Conservation (phyloP, 129 eudicot genomes). For the Calendula officinalis region DNA sequence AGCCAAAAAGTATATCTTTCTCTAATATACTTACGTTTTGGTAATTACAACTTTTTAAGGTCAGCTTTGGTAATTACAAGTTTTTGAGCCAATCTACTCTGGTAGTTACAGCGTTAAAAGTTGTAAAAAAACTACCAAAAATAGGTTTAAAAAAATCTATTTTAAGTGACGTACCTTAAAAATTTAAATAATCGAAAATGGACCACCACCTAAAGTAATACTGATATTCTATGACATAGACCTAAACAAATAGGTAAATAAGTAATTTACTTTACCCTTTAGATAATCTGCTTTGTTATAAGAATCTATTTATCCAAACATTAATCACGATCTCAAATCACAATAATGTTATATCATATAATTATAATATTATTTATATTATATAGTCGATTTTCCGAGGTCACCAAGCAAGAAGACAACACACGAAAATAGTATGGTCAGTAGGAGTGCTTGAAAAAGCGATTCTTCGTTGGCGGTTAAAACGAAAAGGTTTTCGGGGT, state of each 20-base stretch:
- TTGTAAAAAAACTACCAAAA: too few relatives aligned
- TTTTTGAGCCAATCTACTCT: too few relatives aligned
- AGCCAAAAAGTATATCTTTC: too few relatives aligned
- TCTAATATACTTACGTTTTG: too few relatives aligned
- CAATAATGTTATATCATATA: neutral
- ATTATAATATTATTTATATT: slow-evolving; percentile 1
- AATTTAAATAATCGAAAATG: too few relatives aligned
- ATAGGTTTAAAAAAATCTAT: too few relatives aligned
- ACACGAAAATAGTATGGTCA: slow-evolving; percentile 78
- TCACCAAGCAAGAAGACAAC: slow-evolving; percentile 72
- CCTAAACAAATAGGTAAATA: neutral
- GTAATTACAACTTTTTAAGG: too few relatives aligned
- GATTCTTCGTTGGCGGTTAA: slow-evolving; percentile 81
- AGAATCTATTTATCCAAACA: neutral
- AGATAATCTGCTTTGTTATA: neutral
- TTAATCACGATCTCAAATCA: neutral
- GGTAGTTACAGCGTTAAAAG: too few relatives aligned
- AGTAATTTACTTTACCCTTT: neutral
- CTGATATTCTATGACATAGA: neutral
- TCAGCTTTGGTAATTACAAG: too few relatives aligned
- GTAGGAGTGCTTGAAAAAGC: slow-evolving; percentile 97
- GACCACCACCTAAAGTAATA: too few relatives aligned
- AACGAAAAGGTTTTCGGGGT: slow-evolving; percentile 90
- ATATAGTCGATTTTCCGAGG: slow-evolving; percentile 82
- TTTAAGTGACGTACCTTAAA: too few relatives aligned